Base-by-base conservation (phyloP, 768 basidiomycete genomes). In the Russula foetens region DNA sequence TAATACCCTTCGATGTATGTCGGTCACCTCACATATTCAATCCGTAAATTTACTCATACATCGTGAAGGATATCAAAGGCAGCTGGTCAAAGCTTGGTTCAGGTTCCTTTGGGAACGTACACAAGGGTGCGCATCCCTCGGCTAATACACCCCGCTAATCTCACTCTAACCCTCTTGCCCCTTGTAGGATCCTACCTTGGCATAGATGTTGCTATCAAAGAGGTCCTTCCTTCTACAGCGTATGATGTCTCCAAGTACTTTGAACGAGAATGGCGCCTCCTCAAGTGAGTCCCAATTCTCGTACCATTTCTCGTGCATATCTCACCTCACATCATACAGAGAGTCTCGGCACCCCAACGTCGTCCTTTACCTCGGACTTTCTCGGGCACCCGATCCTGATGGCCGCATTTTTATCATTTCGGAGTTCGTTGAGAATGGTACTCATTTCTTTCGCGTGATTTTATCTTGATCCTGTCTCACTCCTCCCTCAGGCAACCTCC, bases 171-270 rank as follows among this genome's bases (percentile, higher is more conserved):
- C 28, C 45, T 14, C 4, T n/a, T n/a, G n/a, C n/a, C 33, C 7
- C 29, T 43, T 17, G 53, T 67, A 91, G 92, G 88, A 2, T 81
- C 74, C 29, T 99, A 99, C 75, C 86, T 99, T 38, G 97, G 97
- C 8, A 91, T 97, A 65, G 91, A 97, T 65, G 90, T 97, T 38
- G 94, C 94, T 35, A 92, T 98, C 73, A 97, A 97, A 73, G 95
- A 98, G 75, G 93, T 98, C 3, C 78, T 97, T 8, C 92, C 92
- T 0, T 93, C 90, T 23, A 88, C 75, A 6, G 91, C 90, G 59
- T 98, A 98, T 73, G 92, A 97, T 67, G 93, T 97, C 38, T 81
- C 86, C 67, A 99, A 99, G 74, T 98, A 99, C 76, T 96, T 98
- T 71, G 92, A 96, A 69, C 83, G 96, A n/a, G 96, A 99, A 79